These are phyloP conservation scores for Psilocybe mexicana DNA, from an alignment of 1,284 basidiomycete species.

Conservation along the genomic window DNA sequence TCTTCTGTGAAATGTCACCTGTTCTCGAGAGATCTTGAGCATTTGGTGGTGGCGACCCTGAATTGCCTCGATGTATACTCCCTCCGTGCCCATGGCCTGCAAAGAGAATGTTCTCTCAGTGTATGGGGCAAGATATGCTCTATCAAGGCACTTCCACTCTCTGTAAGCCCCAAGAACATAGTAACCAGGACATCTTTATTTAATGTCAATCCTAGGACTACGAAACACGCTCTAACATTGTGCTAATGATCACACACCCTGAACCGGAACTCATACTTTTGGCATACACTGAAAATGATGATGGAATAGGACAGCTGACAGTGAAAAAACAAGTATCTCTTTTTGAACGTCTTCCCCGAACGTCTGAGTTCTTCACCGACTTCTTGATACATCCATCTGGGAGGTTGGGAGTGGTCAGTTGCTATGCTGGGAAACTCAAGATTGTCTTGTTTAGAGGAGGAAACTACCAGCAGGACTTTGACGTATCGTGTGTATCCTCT, in stretches of 20 bases:
- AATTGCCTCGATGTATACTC: conserved; percentile 67
- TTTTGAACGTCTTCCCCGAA: conserved; percentile 53
- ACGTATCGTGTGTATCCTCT: conserved; percentile 56
- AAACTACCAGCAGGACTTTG: conserved; percentile 54
- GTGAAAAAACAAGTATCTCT: conserved; percentile 48
- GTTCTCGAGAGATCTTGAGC: conserved; percentile 49
- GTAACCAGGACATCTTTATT: neutral
- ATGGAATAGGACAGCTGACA: conserved; percentile 38
- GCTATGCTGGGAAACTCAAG: conserved; percentile 69
- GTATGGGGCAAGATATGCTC: conserved; percentile 66
- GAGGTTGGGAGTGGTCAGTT: conserved; percentile 59
- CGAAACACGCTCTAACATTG: conserved; percentile 46
- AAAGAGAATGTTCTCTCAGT: conserved; percentile 54
- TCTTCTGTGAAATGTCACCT: conserved; percentile 63
- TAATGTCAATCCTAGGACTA: conserved; percentile 36
- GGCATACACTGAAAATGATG: conserved; percentile 42
- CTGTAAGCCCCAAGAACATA: conserved; percentile 38
- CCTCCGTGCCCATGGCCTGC: conserved; percentile 56
- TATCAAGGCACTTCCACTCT: conserved; percentile 52
- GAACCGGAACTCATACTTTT: conserved; percentile 69
- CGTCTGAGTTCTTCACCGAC: conserved; percentile 68
- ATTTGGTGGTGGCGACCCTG: conserved; percentile 67
- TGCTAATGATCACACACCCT: conserved; percentile 72
- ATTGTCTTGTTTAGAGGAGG: conserved; percentile 57
- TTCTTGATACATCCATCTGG: conserved; percentile 63